A percentile compares a stretch with the other conserved stretches of the same genome.
phyloP scores from a whole-genome alignment of 2,329 filamentous ascomycete species.

The Decorospora gaudefroyi region DNA sequence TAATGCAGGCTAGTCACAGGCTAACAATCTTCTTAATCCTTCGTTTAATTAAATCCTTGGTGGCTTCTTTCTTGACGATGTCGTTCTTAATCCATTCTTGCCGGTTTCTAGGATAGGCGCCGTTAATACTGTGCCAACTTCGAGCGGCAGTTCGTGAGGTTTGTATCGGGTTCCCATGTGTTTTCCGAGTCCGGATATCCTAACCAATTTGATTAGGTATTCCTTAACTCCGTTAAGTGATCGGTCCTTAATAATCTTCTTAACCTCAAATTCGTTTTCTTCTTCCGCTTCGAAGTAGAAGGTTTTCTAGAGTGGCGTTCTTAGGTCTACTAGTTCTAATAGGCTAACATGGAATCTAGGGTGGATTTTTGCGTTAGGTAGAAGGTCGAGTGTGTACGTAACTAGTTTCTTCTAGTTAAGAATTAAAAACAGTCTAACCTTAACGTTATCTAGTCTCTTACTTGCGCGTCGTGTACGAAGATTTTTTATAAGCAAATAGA shows the following conservation, averaged over 20 bases:
- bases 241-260: neutral
- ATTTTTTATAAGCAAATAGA: no score
- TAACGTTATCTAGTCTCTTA: neutral
- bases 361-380: neutral
- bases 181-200: neutral
- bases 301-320: neutral
- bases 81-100: neutral
- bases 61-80: neutral
- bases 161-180: neutral
- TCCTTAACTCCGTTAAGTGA: neutral
- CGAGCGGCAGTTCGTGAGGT: neutral
- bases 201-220: neutral
- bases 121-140: neutral
- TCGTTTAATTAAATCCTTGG: neutral
- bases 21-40: no score
- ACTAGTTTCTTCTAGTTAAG: neutral
- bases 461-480: no score
- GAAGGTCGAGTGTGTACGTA: neutral
- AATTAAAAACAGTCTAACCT: neutral
- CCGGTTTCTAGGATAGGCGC: no score
- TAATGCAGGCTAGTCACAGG: no score
- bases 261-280: neutral
- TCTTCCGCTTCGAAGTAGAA: neutral
- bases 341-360: neutral
- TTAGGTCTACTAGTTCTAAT: neutral